phyloP scores from a whole-genome alignment of 2,329 filamentous ascomycete species.

The Aspergillus arachidicola region DNA sequence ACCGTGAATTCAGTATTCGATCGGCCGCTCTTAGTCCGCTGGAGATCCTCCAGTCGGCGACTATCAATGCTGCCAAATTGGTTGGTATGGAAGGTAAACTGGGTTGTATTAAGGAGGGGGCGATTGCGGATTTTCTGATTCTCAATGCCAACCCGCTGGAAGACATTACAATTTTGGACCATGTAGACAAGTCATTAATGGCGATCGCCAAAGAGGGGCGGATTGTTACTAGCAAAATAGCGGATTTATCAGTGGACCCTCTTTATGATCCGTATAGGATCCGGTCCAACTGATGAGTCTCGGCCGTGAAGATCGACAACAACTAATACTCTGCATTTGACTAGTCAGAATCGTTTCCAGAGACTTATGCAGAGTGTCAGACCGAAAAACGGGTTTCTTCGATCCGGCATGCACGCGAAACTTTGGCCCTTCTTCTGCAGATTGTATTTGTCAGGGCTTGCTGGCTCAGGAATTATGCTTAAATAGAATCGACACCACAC shows the following conservation, averaged over 20 bases:
- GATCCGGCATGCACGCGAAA: too few relatives aligned
- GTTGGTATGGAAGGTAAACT: constrained; percentile 49
- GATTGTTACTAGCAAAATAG: constrained; percentile 28
- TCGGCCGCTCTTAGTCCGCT: constrained; percentile 41
- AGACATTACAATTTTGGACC: constrained; percentile 54
- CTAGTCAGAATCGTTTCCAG: not conserved
- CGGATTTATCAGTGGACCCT: constrained; percentile 4
- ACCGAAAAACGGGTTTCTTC: not conserved
- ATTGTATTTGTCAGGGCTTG: too few relatives aligned
- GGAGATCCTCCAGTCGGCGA: constrained; percentile 53
- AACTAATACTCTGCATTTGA: too few relatives aligned
- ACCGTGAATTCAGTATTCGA: constrained; percentile 50
- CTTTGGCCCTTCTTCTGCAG: not conserved
- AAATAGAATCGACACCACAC: too few relatives aligned
- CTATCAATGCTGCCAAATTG: constrained; percentile 54
- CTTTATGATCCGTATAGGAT: not conserved
- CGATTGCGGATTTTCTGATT: constrained; percentile 55
- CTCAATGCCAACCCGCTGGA: constrained; percentile 56
- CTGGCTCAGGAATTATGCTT: too few relatives aligned
- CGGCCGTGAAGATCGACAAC: not conserved
- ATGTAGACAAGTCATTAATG: constrained; percentile 49
- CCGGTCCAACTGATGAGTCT: not conserved
- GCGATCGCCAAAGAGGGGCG: constrained; percentile 59
- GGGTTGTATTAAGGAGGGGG: constrained; percentile 53
- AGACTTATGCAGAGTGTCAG: not conserved